Evolutionary conservation across 2,329 filamentous ascomycete species (phyloP).

Genomic region (Fusarium metavorans): DNA sequence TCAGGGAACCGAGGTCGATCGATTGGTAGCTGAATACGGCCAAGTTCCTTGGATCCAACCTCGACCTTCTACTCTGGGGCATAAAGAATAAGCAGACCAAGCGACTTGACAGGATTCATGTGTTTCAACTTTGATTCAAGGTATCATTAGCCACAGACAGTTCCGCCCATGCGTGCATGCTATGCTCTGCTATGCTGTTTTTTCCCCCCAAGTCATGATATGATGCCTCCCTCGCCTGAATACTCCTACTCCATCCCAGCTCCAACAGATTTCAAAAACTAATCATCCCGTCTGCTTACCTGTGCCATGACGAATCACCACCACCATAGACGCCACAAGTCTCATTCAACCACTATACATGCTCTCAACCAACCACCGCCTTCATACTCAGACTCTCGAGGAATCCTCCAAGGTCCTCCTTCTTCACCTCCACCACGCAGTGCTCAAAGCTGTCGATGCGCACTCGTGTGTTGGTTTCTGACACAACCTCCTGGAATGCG

Average conservation of each 20-base stretch:
- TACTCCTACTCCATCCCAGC: conserved; percentile 27
- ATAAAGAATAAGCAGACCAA: neutral
- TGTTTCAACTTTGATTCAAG: conserved; percentile 18
- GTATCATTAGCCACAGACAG: conserved; percentile 37
- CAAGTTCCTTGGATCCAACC: neutral
- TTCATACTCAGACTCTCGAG: conserved; percentile 93
- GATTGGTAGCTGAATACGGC: neutral
- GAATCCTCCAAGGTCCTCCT: conserved; percentile 92
- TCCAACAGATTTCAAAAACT: conserved; percentile 14
- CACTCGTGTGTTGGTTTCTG: conserved; percentile 89
- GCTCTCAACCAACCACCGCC: conserved; percentile 74
- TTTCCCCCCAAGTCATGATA: conserved; percentile 34
- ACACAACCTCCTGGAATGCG: conserved; percentile 94
- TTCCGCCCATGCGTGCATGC: conserved; percentile 20
- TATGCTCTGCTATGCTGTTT: conserved; percentile 19
- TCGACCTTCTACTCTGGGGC: neutral
- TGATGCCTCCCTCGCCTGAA: conserved; percentile 4
- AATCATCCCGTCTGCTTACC: conserved; percentile 13
- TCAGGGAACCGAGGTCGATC: neutral
- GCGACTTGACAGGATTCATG: neutral
- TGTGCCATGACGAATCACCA: conserved; percentile 17
- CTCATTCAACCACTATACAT: conserved; percentile 1
- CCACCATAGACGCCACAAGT: conserved; percentile 8
- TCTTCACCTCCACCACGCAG: conserved; percentile 96
- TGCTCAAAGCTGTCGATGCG: conserved; percentile 97